A percentile compares a stretch with the other conserved stretches of the same genome.
Conservation (phyloP, 345 rosid species). For the Psidium friedrichsthalianum region DNA sequence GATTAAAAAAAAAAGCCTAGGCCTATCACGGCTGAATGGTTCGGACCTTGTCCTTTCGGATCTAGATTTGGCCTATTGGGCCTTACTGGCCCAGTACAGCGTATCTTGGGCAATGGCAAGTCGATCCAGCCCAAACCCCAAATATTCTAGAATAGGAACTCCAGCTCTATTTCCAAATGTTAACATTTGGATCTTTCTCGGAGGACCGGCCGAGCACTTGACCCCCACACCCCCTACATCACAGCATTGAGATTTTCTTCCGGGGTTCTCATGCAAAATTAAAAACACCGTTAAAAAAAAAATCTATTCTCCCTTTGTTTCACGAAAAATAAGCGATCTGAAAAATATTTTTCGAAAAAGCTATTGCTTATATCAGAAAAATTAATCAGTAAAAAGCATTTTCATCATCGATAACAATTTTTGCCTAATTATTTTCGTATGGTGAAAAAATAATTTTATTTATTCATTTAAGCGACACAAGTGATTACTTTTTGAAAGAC, state of each 20-base stretch:
- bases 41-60: neutral
- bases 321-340: too few relatives aligned
- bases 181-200: neutral
- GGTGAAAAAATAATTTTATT: too few relatives aligned
- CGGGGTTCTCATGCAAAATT: neutral
- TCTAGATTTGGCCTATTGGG: neutral
- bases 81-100: neutral
- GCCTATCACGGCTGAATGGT: neutral
- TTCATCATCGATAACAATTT: too few relatives aligned
- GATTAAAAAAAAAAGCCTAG: neutral
- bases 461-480: too few relatives aligned
- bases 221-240: neutral
- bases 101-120: neutral
- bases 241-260: neutral
- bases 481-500: too few relatives aligned
- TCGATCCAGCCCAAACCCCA: neutral
- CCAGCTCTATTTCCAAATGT: neutral
- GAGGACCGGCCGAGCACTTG: neutral
- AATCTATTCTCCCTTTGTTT: too few relatives aligned
- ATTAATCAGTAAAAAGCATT: too few relatives aligned
- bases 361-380: too few relatives aligned
- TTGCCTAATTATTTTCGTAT: too few relatives aligned
- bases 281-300: rapidly evolving
- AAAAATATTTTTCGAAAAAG: too few relatives aligned
- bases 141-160: neutral